phyloP scores from a whole-genome alignment of 2,329 filamentous ascomycete species.

The Exophiala spinifera region DNA sequence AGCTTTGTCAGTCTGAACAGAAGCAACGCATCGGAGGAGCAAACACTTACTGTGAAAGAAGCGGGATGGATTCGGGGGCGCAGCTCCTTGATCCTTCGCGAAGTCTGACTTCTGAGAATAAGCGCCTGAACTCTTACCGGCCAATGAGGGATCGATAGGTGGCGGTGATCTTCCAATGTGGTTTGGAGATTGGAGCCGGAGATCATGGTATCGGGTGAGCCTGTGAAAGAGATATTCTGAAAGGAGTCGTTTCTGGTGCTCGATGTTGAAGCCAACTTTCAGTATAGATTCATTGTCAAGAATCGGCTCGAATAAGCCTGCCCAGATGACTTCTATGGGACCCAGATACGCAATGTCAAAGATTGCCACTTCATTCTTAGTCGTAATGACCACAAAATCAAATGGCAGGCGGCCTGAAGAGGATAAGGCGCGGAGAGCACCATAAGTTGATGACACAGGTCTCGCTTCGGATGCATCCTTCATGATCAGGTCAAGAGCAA shows the following conservation, averaged over 20 bases:
- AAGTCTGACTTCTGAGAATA: constrained; percentile 7
- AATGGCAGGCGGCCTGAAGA: background rate
- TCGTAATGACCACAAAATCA: constrained; percentile 15
- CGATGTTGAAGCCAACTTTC: constrained; percentile 19
- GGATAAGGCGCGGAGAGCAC: background rate
- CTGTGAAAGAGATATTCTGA: constrained; percentile 4
- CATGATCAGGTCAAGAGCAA: constrained; percentile 11
- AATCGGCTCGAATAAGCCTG: constrained; percentile 1
- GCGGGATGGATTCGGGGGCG: background rate
- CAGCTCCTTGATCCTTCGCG: background rate
- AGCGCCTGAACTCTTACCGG: constrained; percentile 1
- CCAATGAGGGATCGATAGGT: constrained; percentile 8
- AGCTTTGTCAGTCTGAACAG: background rate
- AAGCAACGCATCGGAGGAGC: background rate
- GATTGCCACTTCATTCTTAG: constrained; percentile 12
- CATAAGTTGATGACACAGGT: background rate
- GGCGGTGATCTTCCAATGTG: background rate
- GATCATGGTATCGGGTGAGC: background rate
- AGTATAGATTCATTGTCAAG: constrained; percentile 13
- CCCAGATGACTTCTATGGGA: background rate
- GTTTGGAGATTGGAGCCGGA: background rate
- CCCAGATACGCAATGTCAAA: constrained; percentile 9
- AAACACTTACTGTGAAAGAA: constrained; percentile 15
- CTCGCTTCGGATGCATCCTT: background rate
- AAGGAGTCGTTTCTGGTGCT: constrained; percentile 5